Evolutionary conservation across 2,329 filamentous ascomycete genomes (phyloP).

Genomic region (Pseudopithomyces chartarum): DNA sequence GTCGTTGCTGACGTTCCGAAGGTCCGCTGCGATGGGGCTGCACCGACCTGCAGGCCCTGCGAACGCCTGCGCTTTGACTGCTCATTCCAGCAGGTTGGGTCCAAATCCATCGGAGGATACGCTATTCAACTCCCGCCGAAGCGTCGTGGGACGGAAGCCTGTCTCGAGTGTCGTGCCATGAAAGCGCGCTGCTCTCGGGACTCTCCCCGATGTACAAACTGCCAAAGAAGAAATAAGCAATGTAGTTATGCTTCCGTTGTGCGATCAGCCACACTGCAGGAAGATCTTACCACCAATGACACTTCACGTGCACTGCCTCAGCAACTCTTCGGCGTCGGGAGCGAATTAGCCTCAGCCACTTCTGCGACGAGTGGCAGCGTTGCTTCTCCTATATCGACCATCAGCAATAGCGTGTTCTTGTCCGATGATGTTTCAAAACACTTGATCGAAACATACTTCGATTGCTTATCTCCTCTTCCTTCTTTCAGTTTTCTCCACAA

Average conservation of each 20-base stretch:
- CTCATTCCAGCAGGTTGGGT: background rate
- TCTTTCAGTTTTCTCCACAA: background rate
- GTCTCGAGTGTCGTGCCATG: conserved; percentile 3
- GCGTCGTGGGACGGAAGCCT: background rate
- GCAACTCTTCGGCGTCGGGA: background rate
- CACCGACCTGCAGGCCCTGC: conserved; percentile 3
- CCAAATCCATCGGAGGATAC: background rate
- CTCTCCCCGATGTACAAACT: background rate
- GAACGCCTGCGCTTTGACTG: conserved; percentile 2
- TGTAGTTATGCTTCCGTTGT: background rate
- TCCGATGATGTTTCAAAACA: background rate
- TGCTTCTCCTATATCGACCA: background rate
- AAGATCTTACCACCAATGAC: background rate
- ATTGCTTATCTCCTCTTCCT: background rate
- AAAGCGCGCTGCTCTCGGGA: conserved; percentile 1
- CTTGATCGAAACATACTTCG: background rate
- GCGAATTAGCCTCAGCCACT: background rate
- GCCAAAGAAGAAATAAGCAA: background rate
- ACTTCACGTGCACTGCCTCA: background rate
- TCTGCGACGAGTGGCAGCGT: background rate
- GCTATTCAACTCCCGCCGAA: conserved; percentile 3
- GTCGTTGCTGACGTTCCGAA: conserved; percentile 2
- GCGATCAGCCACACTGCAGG: background rate
- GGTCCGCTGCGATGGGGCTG: conserved; percentile 2
- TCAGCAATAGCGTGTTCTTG: background rate